phyloP scores from a whole-genome alignment of 371 early-diverging fungal genomes.

The Funneliformis caledonium region DNA sequence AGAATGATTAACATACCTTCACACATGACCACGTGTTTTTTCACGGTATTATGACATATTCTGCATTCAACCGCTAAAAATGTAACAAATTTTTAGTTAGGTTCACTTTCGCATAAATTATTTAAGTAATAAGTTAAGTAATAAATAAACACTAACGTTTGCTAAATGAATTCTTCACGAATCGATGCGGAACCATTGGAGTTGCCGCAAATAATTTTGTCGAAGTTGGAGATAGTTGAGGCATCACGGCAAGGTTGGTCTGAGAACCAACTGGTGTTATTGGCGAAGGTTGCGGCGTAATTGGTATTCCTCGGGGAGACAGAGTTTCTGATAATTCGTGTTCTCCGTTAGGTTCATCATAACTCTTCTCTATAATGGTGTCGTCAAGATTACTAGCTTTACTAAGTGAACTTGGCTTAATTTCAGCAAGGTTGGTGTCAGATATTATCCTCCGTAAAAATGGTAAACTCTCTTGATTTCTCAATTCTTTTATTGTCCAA shows the following conservation, averaged over 20 bases:
- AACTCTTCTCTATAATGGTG: neutral
- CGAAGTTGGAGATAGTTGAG: neutral
- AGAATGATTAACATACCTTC: conserved; percentile 44
- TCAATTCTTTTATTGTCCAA: conserved; percentile 22
- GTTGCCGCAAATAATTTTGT: conserved; percentile 2
- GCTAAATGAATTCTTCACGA: conserved; percentile 52
- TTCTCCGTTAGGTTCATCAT: neutral
- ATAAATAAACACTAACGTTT: conserved; percentile 45
- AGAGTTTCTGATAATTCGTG: neutral
- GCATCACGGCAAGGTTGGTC: neutral
- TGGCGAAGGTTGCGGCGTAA: too few species aligned
- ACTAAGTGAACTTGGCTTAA: neutral
- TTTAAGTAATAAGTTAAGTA: neutral
- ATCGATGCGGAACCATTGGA: conserved; percentile 42
- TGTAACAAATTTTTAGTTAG: too few species aligned
- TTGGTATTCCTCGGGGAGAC: neutral
- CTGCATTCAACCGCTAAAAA: conserved; percentile 48
- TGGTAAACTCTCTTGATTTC: conserved; percentile 25
- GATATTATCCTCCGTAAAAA: conserved; percentile 30
- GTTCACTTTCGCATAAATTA: neutral
- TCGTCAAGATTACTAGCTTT: neutral
- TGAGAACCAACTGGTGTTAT: neutral
- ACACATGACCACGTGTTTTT: conserved; percentile 50
- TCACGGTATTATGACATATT: conserved; percentile 47
- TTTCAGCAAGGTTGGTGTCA: neutral